Percentiles rank a stretch among this genome's conserved stretches.
Evolutionary conservation across 1,284 basidiomycete species (phyloP).

Genomic region (Moniliophthora roreri): DNA sequence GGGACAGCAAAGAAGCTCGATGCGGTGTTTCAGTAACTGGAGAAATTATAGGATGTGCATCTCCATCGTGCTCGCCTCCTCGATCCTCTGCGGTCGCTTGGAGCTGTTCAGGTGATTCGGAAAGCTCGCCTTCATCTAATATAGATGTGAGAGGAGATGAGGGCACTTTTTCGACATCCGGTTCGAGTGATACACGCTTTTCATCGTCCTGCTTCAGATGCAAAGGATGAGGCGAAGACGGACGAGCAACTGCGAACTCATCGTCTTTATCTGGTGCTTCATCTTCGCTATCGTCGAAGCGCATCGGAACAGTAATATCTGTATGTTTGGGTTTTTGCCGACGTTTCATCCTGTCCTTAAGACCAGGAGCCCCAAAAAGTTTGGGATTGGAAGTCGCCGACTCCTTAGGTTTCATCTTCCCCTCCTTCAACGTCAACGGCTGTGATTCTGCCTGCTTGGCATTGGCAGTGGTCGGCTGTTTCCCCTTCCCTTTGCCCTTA

Average conservation of each 20-base stretch:
- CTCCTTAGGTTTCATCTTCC: background rate
- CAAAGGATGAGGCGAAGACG: no score
- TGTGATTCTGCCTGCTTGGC: background rate
- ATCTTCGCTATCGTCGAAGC: background rate
- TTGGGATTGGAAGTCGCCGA: background rate
- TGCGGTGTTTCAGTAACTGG: no score
- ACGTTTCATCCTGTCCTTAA: no score
- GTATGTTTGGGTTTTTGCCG: no score
- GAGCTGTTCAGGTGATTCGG: background rate
- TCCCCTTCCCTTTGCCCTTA: background rate
- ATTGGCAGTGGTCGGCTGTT: background rate
- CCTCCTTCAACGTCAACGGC: background rate
- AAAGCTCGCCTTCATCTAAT: background rate
- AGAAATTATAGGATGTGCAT: no score
- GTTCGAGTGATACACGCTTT: no score
- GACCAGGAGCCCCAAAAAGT: no score
- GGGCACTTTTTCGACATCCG: background rate
- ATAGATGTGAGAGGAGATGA: constrained; percentile 1
- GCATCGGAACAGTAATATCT: no score
- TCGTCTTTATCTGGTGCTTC: background rate
- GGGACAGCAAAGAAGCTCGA: no score
- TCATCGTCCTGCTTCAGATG: no score
- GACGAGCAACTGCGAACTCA: no score
- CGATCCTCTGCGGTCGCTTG: background rate
- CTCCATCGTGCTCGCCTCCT: background rate